Evolutionary conservation across 2,329 filamentous ascomycete genomes (phyloP), one percentile per base, ranked within the genome.

Genomic region (Rhynchosporium graminicola): DNA sequence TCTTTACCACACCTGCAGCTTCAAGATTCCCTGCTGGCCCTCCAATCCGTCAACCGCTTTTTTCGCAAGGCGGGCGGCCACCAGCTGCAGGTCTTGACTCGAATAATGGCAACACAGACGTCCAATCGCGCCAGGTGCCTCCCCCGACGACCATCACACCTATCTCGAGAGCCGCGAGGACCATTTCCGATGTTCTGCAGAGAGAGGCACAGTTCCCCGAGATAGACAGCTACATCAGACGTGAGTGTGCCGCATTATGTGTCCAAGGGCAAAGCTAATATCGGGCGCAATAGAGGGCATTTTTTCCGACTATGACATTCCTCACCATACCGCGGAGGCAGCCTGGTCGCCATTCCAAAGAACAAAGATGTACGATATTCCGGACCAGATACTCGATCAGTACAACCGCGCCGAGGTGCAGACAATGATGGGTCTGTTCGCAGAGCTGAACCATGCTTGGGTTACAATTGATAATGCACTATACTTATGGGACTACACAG

Each of bases 401-500:
- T 94, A 96, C 76, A 96, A 99, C 70, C 82, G 86, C 57, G 90
- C 91, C 62, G 88, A 96, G 73, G 87, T 97, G 29, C 88, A 89
- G 63, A 97, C 93, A n/a, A 85, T 87, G 72, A 96, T 99, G 90
- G 96, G 96, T 9, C 80, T 99, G 40, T 98, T 99, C 76, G 91
- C 95, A 20, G 91, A 96, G 76, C 83, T 99, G 72, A 93, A 94
- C 72, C 92, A 98, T 76, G 95, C 94, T 36, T 99, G 93, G 90
- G 90, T 97, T 60, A 87, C 91, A 29, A 95, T 99, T 74, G 95
- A 99, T 78, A 97, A 96, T 78, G 91, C 91, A 65, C 82, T 99
- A 50, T 99, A 97, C 74, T 82, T 99, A 15, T 99, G 96, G 96
- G 94, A 99, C 77, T 99, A 97, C 76, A 97, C 92, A 6, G 85